Percentiles rank a stretch among this genome's conserved stretches.
Conservation (phyloP, 306 rosid genomes). For the Dicorynia guianensis region DNA sequence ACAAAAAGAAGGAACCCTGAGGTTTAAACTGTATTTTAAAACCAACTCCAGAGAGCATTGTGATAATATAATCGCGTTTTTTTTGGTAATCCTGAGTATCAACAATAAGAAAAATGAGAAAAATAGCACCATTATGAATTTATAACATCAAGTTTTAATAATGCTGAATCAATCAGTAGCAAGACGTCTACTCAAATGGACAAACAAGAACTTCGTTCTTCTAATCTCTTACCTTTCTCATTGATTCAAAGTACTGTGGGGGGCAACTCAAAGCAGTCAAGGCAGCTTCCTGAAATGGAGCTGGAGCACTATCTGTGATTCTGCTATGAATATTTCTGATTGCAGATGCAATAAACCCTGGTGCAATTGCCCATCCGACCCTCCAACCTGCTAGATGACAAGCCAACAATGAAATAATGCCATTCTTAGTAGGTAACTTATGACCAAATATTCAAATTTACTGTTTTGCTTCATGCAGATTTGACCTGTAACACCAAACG, state of each 20-base stretch:
- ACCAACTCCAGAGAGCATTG: slow-evolving; percentile 66
- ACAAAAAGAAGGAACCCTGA: slow-evolving; percentile 79
- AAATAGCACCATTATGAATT: background rate
- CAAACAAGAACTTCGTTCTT: background rate
- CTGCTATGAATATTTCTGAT: slow-evolving; percentile 75
- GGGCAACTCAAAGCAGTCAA: slow-evolving; percentile 76
- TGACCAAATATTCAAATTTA: background rate
- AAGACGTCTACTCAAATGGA: slow-evolving; percentile 14
- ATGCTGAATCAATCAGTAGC: background rate
- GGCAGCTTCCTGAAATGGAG: slow-evolving; percentile 95
- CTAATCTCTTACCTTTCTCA: slow-evolving; percentile 60
- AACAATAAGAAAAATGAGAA: slow-evolving; percentile 9
- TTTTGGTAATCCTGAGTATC: slow-evolving; percentile 73
- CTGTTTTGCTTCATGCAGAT: slow-evolving; percentile 31
- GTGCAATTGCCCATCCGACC: slow-evolving; percentile 94
- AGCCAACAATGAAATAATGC: slow-evolving; percentile 26
- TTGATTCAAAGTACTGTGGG: slow-evolving; percentile 65
- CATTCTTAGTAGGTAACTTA: slow-evolving; percentile 20
- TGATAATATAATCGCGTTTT: slow-evolving; percentile 70
- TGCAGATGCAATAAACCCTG: slow-evolving; percentile 74
- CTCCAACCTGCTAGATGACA: slow-evolving; percentile 80
- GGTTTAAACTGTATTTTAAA: slow-evolving; percentile 78
- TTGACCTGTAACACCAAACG: slow-evolving; percentile 77
- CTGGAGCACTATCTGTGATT: slow-evolving; percentile 83
- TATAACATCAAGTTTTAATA: slow-evolving; percentile 17